Conservation (phyloP, 768 basidiomycete species). For the Rhodosporidiobolus odoratus region DNA sequence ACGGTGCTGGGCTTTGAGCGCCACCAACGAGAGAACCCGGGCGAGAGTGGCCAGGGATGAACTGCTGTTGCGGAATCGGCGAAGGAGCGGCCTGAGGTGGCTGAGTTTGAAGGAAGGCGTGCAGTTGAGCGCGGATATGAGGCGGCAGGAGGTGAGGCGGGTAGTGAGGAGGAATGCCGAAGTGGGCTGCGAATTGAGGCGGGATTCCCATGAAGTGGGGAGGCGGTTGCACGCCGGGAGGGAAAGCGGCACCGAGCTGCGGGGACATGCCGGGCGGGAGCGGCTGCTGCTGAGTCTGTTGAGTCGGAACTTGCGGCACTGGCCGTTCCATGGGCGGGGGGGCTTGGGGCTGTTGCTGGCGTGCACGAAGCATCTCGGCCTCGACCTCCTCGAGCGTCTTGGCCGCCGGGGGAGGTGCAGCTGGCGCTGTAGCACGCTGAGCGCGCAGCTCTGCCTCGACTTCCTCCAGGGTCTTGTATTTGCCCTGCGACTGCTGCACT, state of each 20-base stretch:
- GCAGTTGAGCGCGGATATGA: constrained; percentile 1
- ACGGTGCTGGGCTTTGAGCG: background rate
- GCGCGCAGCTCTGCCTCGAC: constrained; percentile 45
- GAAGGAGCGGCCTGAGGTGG: too few species aligned
- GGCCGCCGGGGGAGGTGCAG: constrained; percentile 6
- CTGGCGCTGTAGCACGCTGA: background rate
- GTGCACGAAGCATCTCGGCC: constrained; percentile 41
- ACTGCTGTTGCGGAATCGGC: constrained; percentile 9
- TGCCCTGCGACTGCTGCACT: constrained; percentile 11
- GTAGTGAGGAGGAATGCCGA: background rate
- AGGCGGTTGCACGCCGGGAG: constrained; percentile 2
- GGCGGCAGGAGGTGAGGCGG: constrained; percentile 10
- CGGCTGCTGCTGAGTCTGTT: constrained; percentile 62
- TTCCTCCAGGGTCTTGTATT: constrained; percentile 43
- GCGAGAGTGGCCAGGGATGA: background rate
- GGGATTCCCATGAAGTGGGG: background rate
- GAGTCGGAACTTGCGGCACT: constrained; percentile 28
- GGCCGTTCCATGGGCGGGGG: background rate
- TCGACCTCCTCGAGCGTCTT: constrained; percentile 45
- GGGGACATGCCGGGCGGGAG: constrained; percentile 58
- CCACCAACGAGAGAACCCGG: background rate
- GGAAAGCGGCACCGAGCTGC: constrained; percentile 25
- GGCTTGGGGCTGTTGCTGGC: constrained; percentile 9
- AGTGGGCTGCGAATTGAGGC: constrained; percentile 3
- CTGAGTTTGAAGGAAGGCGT: constrained; percentile 1